Evolutionary conservation across 1,139 yeast species (phyloP).

Genomic region (Zygoascus sp.): DNA sequence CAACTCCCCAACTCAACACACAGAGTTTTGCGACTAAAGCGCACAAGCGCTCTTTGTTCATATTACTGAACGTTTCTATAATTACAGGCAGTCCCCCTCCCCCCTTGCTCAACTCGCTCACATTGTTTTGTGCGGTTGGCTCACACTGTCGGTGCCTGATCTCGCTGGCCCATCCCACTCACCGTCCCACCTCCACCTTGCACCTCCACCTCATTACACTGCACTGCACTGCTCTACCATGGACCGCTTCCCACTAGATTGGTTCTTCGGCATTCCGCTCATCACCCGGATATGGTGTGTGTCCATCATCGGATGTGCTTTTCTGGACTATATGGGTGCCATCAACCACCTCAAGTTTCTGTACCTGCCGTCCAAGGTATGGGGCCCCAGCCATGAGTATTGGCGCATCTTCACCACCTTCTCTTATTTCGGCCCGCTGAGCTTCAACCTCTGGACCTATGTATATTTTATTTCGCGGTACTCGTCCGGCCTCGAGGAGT

Average conservation of each 20-base stretch:
- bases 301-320: constrained; percentile 32
- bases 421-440: constrained; percentile 41
- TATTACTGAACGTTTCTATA: too few relatives aligned
- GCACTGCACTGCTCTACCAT: constrained; percentile 17
- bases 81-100: too few relatives aligned
- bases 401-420: constrained; percentile 45
- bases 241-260: constrained; percentile 30
- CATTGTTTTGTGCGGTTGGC: too few relatives aligned
- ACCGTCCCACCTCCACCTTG: neutral
- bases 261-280: constrained; percentile 33
- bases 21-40: too few relatives aligned
- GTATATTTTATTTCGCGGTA: constrained; percentile 39
- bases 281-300: constrained; percentile 31
- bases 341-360: constrained; percentile 26
- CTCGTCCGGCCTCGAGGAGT: constrained; percentile 42
- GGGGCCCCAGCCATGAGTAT: constrained; percentile 30
- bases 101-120: too few relatives aligned
- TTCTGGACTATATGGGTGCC: constrained; percentile 34
- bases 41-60: too few relatives aligned
- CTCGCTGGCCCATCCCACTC: neutral
- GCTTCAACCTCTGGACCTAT: constrained; percentile 36
- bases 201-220: too few relatives aligned
- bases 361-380: constrained; percentile 9
- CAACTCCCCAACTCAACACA: too few relatives aligned
- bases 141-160: too few relatives aligned